Percentiles rank a stretch among this genome's conserved stretches.
Conservation (phyloP, 163 green algal genomes). For the Prototheca cutis region DNA sequence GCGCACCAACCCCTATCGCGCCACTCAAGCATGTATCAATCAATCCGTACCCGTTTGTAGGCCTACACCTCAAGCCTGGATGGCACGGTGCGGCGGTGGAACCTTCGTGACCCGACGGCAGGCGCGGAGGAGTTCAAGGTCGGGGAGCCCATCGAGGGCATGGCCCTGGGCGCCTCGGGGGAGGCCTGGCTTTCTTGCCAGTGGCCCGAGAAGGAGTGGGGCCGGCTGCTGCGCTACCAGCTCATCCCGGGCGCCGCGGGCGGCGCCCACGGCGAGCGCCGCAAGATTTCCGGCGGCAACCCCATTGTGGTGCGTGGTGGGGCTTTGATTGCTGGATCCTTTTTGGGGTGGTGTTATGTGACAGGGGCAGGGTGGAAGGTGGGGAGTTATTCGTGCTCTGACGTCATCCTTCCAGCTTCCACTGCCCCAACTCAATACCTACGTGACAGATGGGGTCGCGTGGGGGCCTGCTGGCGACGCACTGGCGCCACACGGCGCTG, state of each 20-base stretch:
- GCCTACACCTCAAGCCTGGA: conserved; percentile 47
- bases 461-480: conserved; percentile 27
- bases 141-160: conserved; percentile 9
- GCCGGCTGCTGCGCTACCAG: conserved; percentile 9
- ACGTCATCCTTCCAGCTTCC: too few species aligned
- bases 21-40: too few species aligned
- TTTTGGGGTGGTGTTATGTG: not conserved
- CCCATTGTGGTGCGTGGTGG: not conserved
- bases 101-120: too few species aligned
- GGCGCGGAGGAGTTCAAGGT: too few species aligned
- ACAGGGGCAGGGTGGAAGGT: not conserved
- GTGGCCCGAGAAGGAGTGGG: not conserved
- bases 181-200: not conserved
- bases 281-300: not conserved
- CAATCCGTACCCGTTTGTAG: too few species aligned
- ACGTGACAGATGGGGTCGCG: not conserved
- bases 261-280: conserved; percentile 32
- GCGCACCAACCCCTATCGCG: too few species aligned
- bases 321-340: not conserved
- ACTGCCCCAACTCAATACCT: too few species aligned
- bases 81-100: conserved; percentile 55
- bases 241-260: not conserved
- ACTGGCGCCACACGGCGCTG: conserved; percentile 47
- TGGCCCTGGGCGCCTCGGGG: conserved; percentile 2
- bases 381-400: not conserved